Base-by-base conservation (phyloP, 345 rosid genomes). In the Populus nigra region DNA sequence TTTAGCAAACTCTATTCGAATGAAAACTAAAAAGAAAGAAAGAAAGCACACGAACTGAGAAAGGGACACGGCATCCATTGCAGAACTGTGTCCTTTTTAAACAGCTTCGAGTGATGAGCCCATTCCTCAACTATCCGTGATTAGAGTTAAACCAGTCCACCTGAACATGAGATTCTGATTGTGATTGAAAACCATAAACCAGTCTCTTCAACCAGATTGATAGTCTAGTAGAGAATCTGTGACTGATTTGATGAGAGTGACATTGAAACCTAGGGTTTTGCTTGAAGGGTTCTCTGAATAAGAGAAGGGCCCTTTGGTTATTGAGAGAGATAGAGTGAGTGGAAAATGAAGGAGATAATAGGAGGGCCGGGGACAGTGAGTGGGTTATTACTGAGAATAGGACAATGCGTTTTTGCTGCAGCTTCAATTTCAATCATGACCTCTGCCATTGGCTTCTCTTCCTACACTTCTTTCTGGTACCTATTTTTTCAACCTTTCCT, bases 381-480 rank as follows among this genome's bases (percentile, higher is more conserved):
- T 85, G 98, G 98, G 53, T 69, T 91, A 76, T 76, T 88, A 18
- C 79, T 94, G 74, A 84, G 97, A 83, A 76, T 89, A 20, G 93
- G 94, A 18, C 98, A 94, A 86, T 90, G 88, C 61, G 89, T 76
- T 50, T 91, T 90, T 65, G 94, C 97, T 31, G 90, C 97, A 17
- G 88, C 97, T 36, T 93, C 98, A 3, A 88, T 93, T 72, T 88
- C 82, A 20, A 83, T 88, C 77, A 94, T 94, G 98, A 87, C 83
- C 67, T 87, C 95, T 74, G 88, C 94, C 1, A 13, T 11, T 66
- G 82, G 78, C 18, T 93, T 90, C 82, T 87, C 92, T 71, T 22
- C 65, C 80, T 90, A 88, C 92, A 91, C 98, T 65, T 96, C 95
- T 82, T 93, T 93, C 86, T 89, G 94, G 97, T 94, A 88, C 12